Conservation (phyloP, 148 eudicot genomes). For the Heliosperma pusillum region DNA sequence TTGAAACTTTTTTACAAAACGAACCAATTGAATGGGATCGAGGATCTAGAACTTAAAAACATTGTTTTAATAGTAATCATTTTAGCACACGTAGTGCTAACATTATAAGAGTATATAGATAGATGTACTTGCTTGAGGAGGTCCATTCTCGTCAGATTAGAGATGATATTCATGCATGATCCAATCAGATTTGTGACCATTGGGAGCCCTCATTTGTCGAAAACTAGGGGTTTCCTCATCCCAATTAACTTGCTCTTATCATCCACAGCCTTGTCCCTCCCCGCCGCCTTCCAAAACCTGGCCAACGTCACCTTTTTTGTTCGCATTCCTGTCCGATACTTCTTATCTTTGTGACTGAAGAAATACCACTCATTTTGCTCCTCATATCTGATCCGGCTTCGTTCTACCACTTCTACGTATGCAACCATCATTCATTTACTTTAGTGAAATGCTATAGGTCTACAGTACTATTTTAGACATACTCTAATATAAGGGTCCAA, state of each 20-base stretch:
- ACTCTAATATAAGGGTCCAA: too few relatives aligned
- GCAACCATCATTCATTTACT: not conserved
- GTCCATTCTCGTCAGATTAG: conserved; percentile 76
- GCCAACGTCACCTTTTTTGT: conserved; percentile 83
- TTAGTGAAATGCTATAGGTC: too few relatives aligned
- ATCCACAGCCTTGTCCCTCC: conserved; percentile 74
- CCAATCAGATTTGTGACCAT: conserved; percentile 86
- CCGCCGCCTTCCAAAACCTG: conserved; percentile 93
- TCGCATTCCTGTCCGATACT: conserved; percentile 77
- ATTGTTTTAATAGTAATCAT: too few relatives aligned
- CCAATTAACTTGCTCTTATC: conserved; percentile 67
- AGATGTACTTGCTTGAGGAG: conserved; percentile 58
- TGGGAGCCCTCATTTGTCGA: conserved; percentile 88
- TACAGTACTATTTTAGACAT: too few relatives aligned
- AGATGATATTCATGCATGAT: conserved; percentile 94
- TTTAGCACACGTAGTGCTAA: not conserved
- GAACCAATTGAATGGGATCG: too few relatives aligned
- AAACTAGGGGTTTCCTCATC: conserved; percentile 86
- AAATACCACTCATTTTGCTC: conserved; percentile 82
- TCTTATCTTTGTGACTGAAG: conserved; percentile 79
- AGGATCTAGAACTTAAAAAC: not conserved
- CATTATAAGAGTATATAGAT: not conserved
- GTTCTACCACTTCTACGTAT: conserved; percentile 48
- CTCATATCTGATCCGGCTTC: conserved; percentile 69
- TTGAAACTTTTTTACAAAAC: too few relatives aligned